Evolutionary conservation across 1,284 basidiomycete genomes (phyloP), one percentile per base, ranked within the genome.

Genomic region (Rhodofomes roseus): DNA sequence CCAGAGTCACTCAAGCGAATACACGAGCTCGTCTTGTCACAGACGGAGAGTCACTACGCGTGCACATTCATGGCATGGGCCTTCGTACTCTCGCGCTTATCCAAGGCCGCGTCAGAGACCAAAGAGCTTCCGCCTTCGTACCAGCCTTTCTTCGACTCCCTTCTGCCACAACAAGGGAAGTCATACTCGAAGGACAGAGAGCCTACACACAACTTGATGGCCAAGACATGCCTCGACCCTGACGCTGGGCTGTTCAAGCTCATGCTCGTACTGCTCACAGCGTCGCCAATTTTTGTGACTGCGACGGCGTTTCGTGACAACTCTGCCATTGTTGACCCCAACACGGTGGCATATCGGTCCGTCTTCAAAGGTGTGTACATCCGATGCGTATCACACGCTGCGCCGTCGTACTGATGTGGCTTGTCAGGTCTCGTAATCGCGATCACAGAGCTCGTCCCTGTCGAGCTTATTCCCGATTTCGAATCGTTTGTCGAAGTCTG

Each of bases 61-160:
- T 87, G 87, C 65, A 80, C 86, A 11, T 88, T 90, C 63, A 78
- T 94, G 12, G 87, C 85, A 0, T 95, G 92, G 92, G 79, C 92
- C 0, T 90, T 87, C 68, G 82, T 93, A 0, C 80, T 95, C 4
- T 87, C 83, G 1, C 80, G 84, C n/a, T 69, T 91, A 29, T 72
- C 75, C 4, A 68, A 73, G 2, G 77, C 77, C 39, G 80, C 78
- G 0, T 61, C 66, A 27, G 73, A 79, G 29, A 68, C 77, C 63
- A 80, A 80, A 63, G 80, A 83, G 57, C 71, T 82, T 27, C 87
- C 84, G 9, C 69, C 76, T 3, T 70, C 77, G 1, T 89, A 87
- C 67, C 77, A 73, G n/a, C 61, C 72, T 0, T 85, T 90, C 67
- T 79, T 89, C 64, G 79, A 84, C 36, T 75, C 76, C 25, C 74